These are phyloP conservation scores for Phytophthora podocarpi DNA, from an alignment of 352 stramenopile genomes.

Conservation along the genomic window DNA sequence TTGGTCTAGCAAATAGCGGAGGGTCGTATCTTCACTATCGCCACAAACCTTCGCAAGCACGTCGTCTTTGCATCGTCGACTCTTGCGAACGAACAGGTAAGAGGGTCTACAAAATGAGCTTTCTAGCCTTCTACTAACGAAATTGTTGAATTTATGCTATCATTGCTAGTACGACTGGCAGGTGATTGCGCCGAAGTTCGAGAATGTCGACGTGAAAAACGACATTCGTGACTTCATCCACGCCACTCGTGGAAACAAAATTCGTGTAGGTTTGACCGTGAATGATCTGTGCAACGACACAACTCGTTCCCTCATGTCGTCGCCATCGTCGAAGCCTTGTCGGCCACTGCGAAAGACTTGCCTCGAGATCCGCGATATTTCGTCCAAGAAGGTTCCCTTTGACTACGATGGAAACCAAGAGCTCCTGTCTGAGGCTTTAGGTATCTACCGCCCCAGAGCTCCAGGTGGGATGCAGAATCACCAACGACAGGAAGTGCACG, in stretches of 20 bases:
- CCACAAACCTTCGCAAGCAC: conserved; percentile 81
- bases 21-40: conserved; percentile 69
- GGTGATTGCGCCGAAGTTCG: conserved; percentile 72
- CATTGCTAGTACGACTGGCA: conserved; percentile 83
- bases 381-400: conserved; percentile 64
- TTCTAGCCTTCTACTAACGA: neutral
- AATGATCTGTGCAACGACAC: conserved; percentile 63
- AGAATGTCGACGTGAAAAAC: conserved; percentile 69
- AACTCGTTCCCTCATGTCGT: conserved; percentile 38
- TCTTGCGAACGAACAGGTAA: conserved; percentile 83
- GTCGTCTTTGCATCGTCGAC: conserved; percentile 82
- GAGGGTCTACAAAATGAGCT: too few species aligned
- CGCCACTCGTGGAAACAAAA: conserved; percentile 12
- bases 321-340: conserved; percentile 50
- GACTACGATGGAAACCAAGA: conserved; percentile 64
- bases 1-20: conserved; percentile 75
- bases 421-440: conserved; percentile 47
- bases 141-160: neutral
- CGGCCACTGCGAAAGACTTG: conserved; percentile 51
- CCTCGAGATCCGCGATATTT: conserved; percentile 72
- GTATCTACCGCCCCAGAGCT: conserved; percentile 19
- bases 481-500: conserved; percentile 1
- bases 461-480: neutral
- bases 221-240: conserved; percentile 78
- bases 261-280: conserved; percentile 51